These are phyloP conservation scores for Cercophora samala DNA, from an alignment of 495 filamentous ascomycete genomes.

Conservation along the genomic window DNA sequence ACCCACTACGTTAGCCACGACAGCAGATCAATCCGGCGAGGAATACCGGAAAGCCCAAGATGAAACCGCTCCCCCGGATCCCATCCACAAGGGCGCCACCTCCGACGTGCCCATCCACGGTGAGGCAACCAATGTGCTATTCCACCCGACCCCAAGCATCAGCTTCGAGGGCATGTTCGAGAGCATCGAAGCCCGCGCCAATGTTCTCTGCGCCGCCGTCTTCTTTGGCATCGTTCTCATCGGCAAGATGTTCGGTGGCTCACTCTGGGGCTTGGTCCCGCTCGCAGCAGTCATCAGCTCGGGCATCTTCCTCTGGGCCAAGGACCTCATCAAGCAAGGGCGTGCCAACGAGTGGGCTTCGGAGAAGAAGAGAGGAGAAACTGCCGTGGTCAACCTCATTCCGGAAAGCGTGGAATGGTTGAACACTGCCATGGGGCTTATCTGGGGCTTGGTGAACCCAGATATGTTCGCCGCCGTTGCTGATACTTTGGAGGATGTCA, in stretches of 20 bases:
- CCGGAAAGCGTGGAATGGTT: constrained; percentile 92
- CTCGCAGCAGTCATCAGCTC: constrained; percentile 64
- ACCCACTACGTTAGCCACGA: constrained; percentile 63
- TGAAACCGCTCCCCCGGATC: constrained; percentile 85
- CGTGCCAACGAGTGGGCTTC: constrained; percentile 83
- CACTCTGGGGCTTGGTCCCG: constrained; percentile 70
- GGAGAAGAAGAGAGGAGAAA: constrained; percentile 79
- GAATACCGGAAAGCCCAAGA: constrained; percentile 85
- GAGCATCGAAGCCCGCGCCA: constrained; percentile 67
- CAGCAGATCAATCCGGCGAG: constrained; percentile 52
- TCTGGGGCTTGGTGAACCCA: constrained; percentile 89
- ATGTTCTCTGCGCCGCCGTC: constrained; percentile 62
- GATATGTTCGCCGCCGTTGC: constrained; percentile 77
- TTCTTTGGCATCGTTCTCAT: constrained; percentile 69
- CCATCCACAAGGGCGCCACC: constrained; percentile 71
- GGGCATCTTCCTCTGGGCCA: constrained; percentile 83
- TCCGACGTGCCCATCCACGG: constrained; percentile 93
- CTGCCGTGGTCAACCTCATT: constrained; percentile 76
- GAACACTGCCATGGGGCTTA: constrained; percentile 75
- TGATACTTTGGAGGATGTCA: constrained; percentile 68
- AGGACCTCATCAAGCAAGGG: constrained; percentile 76
- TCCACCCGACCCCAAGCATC: constrained; percentile 87
- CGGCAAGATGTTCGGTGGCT: constrained; percentile 72
- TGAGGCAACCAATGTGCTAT: constrained; percentile 93
- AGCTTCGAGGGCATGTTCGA: constrained; percentile 83